Conservation (phyloP, 225 moss, liverwort and hornwort genomes). For the Pleurozium schreberi region DNA sequence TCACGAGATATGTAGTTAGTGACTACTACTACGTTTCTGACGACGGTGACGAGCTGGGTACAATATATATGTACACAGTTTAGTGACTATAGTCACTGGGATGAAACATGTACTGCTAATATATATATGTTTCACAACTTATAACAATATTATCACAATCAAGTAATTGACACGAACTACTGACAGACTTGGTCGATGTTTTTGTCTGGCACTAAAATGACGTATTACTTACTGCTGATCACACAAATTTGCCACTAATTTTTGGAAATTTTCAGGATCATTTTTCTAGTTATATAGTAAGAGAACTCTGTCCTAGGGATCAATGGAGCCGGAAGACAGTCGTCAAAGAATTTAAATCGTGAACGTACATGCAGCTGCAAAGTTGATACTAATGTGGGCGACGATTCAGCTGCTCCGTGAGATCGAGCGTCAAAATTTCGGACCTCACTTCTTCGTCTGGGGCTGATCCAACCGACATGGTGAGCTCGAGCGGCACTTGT, state of each 20-base stretch:
- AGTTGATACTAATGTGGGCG: not conserved
- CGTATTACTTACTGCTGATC: not conserved
- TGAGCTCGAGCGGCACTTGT: constrained; percentile 24
- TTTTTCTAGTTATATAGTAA: not conserved
- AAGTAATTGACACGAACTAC: not conserved
- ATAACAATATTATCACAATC: not conserved
- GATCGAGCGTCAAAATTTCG: constrained; percentile 34
- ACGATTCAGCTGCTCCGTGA: constrained; percentile 25
- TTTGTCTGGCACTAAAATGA: not conserved
- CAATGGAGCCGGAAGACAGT: not conserved
- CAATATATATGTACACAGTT: not conserved
- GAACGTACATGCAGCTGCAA: not conserved
- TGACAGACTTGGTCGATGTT: not conserved
- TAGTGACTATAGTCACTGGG: not conserved
- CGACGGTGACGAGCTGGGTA: not conserved
- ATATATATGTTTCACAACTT: not conserved
- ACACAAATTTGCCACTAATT: not conserved
- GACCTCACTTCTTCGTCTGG: not conserved
- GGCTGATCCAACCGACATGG: constrained; percentile 18
- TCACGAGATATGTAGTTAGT: not conserved
- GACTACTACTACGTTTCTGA: not conserved
- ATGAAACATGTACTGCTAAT: not conserved
- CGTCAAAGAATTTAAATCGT: not conserved
- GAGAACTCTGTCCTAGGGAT: not conserved
- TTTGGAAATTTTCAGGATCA: not conserved